Percentiles rank a stretch among this genome's conserved stretches.
Evolutionary conservation across 345 rosid genomes (phyloP).

Genomic region (Microthlaspi erraticum): DNA sequence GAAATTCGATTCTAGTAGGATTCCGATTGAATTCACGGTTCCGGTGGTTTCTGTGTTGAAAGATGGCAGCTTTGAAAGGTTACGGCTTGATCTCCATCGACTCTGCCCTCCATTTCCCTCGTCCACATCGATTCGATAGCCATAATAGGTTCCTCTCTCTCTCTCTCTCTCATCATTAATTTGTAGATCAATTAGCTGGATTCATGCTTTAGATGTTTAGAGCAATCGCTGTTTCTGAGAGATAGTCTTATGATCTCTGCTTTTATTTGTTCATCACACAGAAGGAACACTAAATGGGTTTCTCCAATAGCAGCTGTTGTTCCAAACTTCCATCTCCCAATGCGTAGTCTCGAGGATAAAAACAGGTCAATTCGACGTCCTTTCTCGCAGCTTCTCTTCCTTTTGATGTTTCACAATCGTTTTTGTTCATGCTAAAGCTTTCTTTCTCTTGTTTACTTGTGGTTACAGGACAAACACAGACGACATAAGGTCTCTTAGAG

Average conservation of each 20-base stretch:
- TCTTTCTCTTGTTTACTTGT: constrained; percentile 11
- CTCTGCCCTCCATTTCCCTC: constrained; percentile 43
- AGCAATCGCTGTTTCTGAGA: background rate
- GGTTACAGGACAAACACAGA: constrained; percentile 71
- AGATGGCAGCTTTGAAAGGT: constrained; percentile 55
- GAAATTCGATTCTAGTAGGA: background rate
- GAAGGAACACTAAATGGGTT: constrained; percentile 57
- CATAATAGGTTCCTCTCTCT: constrained; percentile 51
- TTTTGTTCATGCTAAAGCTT: constrained; percentile 8
- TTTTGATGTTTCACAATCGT: background rate
- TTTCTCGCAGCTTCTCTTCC: background rate
- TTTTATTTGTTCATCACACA: constrained; percentile 31
- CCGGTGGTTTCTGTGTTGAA: background rate
- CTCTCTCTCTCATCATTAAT: background rate
- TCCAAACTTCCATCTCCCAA: constrained; percentile 74
- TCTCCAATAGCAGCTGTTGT: constrained; percentile 69
- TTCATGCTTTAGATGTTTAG: background rate
- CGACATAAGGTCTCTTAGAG: constrained; percentile 70
- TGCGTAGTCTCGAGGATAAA: constrained; percentile 77
- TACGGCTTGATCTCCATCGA: constrained; percentile 50
- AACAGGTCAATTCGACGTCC: constrained; percentile 57
- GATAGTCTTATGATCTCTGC: background rate
- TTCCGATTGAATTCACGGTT: background rate
- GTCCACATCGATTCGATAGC: constrained; percentile 39
- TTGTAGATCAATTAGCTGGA: background rate